Conservation (phyloP, 73 alveolate species). For the Symbiodinium natans region DNA sequence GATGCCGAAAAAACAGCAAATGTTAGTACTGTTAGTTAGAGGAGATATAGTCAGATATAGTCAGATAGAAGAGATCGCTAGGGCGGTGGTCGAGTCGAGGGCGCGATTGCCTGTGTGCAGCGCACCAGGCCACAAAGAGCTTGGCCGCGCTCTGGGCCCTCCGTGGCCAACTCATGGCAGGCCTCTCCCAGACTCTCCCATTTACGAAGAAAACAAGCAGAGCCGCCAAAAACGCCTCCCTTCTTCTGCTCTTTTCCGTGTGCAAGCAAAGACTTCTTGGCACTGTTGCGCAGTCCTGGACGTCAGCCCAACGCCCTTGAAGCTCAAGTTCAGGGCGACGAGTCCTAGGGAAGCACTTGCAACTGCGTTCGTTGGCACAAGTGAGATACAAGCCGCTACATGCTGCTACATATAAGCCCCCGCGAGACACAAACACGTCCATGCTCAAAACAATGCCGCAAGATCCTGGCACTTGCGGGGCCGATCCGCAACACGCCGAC, state of each 20-base stretch:
- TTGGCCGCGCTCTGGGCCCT: constrained; percentile 23
- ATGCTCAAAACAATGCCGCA: not conserved
- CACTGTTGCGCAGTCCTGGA: not conserved
- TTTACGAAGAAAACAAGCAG: not conserved
- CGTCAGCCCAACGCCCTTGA: constrained; percentile 63
- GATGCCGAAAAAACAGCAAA: too few relatives aligned
- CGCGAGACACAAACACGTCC: not conserved
- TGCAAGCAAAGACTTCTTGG: too few relatives aligned
- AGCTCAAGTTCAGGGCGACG: constrained; percentile 50
- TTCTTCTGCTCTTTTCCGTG: too few relatives aligned
- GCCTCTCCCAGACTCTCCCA: not conserved
- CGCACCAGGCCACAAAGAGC: constrained; percentile 75
- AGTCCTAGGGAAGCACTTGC: constrained; percentile 36
- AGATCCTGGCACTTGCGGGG: constrained; percentile 31
- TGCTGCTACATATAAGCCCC: too few relatives aligned
- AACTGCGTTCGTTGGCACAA: too few relatives aligned
- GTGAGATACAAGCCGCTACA: too few relatives aligned
- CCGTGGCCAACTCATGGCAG: constrained; percentile 23
- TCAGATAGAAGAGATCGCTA: too few relatives aligned
- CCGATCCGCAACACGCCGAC: constrained; percentile 68
- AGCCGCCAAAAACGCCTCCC: too few relatives aligned
- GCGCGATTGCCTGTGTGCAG: constrained; percentile 67
- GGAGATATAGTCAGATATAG: too few relatives aligned
- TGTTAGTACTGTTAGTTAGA: too few relatives aligned
- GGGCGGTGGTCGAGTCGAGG: too few relatives aligned